phyloP scores from a whole-genome alignment of 306 rosid genomes.

The Trifolium subterraneum region DNA sequence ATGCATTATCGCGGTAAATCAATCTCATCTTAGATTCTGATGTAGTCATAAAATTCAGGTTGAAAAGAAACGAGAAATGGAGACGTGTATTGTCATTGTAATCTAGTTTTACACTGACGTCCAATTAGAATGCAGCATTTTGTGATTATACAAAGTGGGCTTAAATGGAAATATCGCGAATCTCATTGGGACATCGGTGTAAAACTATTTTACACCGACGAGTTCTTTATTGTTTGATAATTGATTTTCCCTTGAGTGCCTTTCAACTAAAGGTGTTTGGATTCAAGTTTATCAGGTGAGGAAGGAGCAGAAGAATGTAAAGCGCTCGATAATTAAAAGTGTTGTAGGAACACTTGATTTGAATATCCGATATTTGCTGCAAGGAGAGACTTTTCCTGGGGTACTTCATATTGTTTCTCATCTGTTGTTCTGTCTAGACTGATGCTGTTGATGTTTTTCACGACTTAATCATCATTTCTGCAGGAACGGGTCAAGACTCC shows the following conservation, averaged over 20 bases:
- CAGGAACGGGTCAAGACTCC: slow-evolving; percentile 78
- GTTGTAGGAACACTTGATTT: slow-evolving; percentile 93
- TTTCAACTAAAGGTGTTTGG: slow-evolving; percentile 45
- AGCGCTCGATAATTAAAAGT: slow-evolving; percentile 66
- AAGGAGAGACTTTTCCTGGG: slow-evolving; percentile 95
- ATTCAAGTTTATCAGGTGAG: slow-evolving; percentile 71
- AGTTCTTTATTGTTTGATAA: background rate
- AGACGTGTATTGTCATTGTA: no score
- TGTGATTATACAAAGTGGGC: no score
- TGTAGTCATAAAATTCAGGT: slow-evolving; percentile 27
- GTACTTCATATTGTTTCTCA: slow-evolving; percentile 47
- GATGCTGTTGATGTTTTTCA: slow-evolving; percentile 28
- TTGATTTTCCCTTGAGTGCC: slow-evolving; percentile 32
- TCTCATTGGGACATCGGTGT: no score
- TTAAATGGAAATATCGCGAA: no score
- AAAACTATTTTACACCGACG: background rate
- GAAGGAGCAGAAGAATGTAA: slow-evolving; percentile 69
- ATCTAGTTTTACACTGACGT: no score
- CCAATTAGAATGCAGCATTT: no score
- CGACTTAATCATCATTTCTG: slow-evolving; percentile 23
- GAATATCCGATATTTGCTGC: slow-evolving; percentile 67
- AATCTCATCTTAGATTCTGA: slow-evolving; percentile 28
- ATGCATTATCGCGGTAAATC: slow-evolving; percentile 78
- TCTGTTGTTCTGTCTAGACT: slow-evolving; percentile 30
- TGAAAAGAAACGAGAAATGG: background rate